Conservation (phyloP, 2,329 filamentous ascomycete species). For the Leptographium lundbergii region DNA sequence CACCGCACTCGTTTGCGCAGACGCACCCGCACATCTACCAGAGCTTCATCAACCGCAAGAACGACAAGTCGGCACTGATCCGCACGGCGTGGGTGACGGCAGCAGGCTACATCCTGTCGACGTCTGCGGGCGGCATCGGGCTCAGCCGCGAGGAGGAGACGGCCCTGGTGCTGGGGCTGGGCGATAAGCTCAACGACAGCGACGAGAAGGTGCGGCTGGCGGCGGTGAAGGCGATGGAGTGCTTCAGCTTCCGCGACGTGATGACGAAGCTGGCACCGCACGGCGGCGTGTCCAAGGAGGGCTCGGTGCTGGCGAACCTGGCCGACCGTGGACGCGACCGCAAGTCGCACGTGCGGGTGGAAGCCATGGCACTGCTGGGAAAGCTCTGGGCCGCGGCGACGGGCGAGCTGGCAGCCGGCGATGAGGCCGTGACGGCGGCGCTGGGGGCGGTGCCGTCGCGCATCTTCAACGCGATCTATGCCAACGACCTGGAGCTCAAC, state of each 20-base stretch:
- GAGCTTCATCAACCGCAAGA: constrained; percentile 70
- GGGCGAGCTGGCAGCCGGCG: constrained; percentile 72
- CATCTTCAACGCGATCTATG: constrained; percentile 80
- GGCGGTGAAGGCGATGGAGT: constrained; percentile 72
- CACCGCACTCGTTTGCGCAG: constrained; percentile 80
- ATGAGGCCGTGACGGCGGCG: constrained; percentile 62
- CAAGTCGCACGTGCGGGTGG: constrained; percentile 66
- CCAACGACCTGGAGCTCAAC: constrained; percentile 79
- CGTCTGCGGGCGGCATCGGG: constrained; percentile 80
- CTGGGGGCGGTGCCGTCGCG: constrained; percentile 71
- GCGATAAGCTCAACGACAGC: constrained; percentile 70
- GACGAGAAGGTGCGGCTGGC: constrained; percentile 87
- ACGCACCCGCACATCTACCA: constrained; percentile 69
- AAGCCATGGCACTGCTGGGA: constrained; percentile 73
- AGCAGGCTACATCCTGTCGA: constrained; percentile 76
- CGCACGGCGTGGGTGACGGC: constrained; percentile 78
- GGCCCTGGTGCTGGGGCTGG: constrained; percentile 58
- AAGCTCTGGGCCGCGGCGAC: constrained; percentile 90
- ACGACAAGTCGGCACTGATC: constrained; percentile 75
- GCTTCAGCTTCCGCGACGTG: constrained; percentile 69
- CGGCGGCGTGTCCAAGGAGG: constrained; percentile 62
- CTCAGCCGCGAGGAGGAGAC: constrained; percentile 73
- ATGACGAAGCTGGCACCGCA: constrained; percentile 67
- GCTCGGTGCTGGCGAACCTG: constrained; percentile 68
- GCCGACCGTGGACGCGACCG: constrained; percentile 83